A percentile compares a stretch with the other conserved stretches of the same genome.
Evolutionary conservation across 805 yeast genomes (phyloP).

Genomic region (Teunomyces barrocoloradensis): DNA sequence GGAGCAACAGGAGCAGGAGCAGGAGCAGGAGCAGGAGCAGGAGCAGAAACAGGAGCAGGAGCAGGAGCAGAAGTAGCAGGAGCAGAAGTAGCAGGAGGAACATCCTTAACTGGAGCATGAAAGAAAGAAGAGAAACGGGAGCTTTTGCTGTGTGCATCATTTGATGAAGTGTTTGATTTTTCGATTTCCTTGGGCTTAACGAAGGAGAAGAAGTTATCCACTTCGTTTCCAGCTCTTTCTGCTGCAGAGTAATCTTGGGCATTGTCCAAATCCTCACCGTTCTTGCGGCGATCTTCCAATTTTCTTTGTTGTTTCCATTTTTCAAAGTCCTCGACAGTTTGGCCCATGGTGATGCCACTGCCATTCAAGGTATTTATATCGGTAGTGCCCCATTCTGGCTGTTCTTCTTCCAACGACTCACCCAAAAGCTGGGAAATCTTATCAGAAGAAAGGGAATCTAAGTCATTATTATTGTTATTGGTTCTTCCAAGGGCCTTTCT

Average conservation of each 20-base stretch:
- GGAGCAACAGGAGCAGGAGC: not conserved
- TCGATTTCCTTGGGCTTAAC: constrained; percentile 27
- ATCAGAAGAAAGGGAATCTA: constrained; percentile 30
- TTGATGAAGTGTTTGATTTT: constrained; percentile 6
- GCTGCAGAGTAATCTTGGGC: constrained; percentile 5
- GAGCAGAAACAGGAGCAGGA: not conserved
- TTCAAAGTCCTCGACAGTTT: constrained; percentile 57
- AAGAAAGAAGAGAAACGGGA: constrained; percentile 39
- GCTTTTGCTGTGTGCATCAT: constrained; percentile 24
- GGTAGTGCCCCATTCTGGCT: constrained; percentile 41
- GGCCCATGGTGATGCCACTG: constrained; percentile 38
- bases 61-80: not conserved
- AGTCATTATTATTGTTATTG: constrained; percentile 17
- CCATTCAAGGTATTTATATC: constrained; percentile 21
- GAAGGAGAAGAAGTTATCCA: constrained; percentile 43
- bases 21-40: not conserved
- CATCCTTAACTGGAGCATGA: constrained; percentile 7
- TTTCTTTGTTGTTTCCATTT: constrained; percentile 56
- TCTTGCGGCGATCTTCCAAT: constrained; percentile 46
- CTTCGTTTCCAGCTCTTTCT: constrained; percentile 34
- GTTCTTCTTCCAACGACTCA: constrained; percentile 31
- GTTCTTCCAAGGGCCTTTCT: constrained; percentile 20
- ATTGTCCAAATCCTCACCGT: constrained; percentile 24
- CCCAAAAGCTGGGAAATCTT: constrained; percentile 36
- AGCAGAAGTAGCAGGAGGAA: not conserved